A percentile compares a stretch with the other conserved stretches of the same genome.
phyloP scores from a whole-genome alignment of 345 rosid species.

The Kandelia obovata region DNA sequence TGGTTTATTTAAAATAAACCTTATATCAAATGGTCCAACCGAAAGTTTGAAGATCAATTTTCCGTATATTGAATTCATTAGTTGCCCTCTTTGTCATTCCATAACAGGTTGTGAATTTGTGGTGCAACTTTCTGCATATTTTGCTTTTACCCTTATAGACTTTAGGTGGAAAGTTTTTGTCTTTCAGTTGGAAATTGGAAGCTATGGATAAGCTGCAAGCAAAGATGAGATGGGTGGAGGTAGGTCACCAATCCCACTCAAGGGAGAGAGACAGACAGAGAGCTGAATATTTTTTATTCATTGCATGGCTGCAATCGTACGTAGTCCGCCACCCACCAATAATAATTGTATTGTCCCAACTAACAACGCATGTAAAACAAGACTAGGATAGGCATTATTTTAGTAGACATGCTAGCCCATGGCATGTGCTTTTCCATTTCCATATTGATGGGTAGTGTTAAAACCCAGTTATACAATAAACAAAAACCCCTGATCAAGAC shows the following conservation, averaged over 20 bases:
- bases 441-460: too few species aligned
- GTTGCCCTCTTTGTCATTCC: neutral
- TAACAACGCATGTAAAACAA: too few species aligned
- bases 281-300: neutral
- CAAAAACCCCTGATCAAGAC: too few species aligned
- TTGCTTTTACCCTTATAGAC: neutral
- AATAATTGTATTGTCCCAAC: slow-evolving; percentile 17
- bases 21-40: neutral
- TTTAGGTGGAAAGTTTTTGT: too few species aligned
- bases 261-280: neutral
- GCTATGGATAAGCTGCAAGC: slow-evolving; percentile 12
- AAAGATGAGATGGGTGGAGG: slow-evolving; percentile 10
- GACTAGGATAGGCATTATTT: too few species aligned
- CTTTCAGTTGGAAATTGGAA: too few species aligned
- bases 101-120: too few species aligned
- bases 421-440: too few species aligned
- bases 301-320: neutral
- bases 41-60: neutral
- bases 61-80: neutral
- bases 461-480: too few species aligned
- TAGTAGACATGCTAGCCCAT: too few species aligned
- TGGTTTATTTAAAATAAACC: too few species aligned
- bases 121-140: neutral
- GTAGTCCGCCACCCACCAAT: slow-evolving; percentile 24
- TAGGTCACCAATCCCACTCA: slow-evolving; percentile 28